These are phyloP conservation scores for Berkeleyomyces rouxiae DNA, from an alignment of 2,329 filamentous ascomycete genomes.

Conservation along the genomic window DNA sequence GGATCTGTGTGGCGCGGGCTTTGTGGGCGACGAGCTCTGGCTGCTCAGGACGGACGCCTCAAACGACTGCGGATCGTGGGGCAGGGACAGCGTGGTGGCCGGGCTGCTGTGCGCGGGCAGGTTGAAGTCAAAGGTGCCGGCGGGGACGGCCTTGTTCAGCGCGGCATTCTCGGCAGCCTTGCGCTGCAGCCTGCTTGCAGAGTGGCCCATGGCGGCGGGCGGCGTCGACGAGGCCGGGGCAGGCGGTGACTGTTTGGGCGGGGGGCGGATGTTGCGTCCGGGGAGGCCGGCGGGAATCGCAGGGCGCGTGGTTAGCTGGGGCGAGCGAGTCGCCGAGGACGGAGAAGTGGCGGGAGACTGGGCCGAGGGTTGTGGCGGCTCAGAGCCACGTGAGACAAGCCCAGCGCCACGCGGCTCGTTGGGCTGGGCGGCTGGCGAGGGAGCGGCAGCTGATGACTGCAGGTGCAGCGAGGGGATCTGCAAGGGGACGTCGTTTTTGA, in stretches of 20 bases:
- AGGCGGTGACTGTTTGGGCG: neutral
- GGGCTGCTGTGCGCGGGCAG: neutral
- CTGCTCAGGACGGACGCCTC: neutral
- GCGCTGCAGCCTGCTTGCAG: conserved; percentile 1
- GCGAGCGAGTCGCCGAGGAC: neutral
- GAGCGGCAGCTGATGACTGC: neutral
- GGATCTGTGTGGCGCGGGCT: neutral
- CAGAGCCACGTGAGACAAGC: too few species aligned
- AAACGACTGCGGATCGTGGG: too few species aligned
- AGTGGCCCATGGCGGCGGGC: conserved; percentile 3
- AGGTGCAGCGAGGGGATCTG: conserved; percentile 28
- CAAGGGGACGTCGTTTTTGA: conserved; percentile 30
- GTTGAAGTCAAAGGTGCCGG: too few species aligned
- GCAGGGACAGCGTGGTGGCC: too few species aligned
- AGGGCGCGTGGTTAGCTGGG: neutral
- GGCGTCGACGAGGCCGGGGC: neutral
- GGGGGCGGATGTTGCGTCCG: conserved; percentile 18
- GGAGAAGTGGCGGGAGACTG: neutral
- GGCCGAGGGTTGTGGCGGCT: too few species aligned
- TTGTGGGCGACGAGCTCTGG: neutral
- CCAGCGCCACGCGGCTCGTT: too few species aligned
- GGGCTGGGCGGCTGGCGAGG: neutral
- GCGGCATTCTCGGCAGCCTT: neutral
- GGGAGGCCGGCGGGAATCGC: conserved; percentile 16
- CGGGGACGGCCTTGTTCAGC: neutral